These are phyloP conservation scores for Starmerella sp. DNA, from an alignment of 805 yeast species.

Conservation along the genomic window DNA sequence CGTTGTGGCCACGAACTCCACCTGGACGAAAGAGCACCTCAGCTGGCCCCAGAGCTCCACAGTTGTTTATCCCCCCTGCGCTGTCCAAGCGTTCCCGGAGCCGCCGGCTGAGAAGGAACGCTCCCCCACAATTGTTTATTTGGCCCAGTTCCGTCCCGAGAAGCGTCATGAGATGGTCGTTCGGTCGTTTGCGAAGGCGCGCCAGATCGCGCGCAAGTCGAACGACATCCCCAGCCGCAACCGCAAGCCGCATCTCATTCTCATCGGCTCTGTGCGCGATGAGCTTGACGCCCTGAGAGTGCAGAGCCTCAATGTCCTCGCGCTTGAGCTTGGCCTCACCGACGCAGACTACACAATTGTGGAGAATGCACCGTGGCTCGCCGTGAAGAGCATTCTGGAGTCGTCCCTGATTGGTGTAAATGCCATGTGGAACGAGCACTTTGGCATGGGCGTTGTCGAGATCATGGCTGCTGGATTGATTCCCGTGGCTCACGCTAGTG, in stretches of 20 bases:
- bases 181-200: constrained; percentile 47
- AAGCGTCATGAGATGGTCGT: constrained; percentile 73
- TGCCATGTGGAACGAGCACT: constrained; percentile 99
- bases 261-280: constrained; percentile 78
- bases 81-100: constrained; percentile 44
- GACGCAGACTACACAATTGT: constrained; percentile 40
- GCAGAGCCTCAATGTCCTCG: constrained; percentile 36
- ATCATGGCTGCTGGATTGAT: constrained; percentile 73
- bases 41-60: constrained; percentile 48
- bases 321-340: constrained; percentile 35
- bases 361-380: constrained; percentile 62
- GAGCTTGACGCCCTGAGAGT: constrained; percentile 54
- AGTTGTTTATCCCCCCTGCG: constrained; percentile 82
- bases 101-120: constrained; percentile 23
- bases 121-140: constrained; percentile 34
- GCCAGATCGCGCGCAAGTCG: constrained; percentile 10
- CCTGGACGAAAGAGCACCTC: constrained; percentile 85
- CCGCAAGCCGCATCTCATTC: constrained; percentile 45
- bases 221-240: constrained; percentile 11
- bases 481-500: constrained; percentile 87
- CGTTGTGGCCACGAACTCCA: constrained; percentile 64
- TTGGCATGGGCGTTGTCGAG: constrained; percentile 95
- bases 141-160: constrained; percentile 94
- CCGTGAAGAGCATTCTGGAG: constrained; percentile 44
- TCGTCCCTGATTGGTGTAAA: constrained; percentile 68